These are phyloP conservation scores for Colletotrichum truncatum DNA, from an alignment of 2,329 filamentous ascomycete genomes.

Conservation along the genomic window DNA sequence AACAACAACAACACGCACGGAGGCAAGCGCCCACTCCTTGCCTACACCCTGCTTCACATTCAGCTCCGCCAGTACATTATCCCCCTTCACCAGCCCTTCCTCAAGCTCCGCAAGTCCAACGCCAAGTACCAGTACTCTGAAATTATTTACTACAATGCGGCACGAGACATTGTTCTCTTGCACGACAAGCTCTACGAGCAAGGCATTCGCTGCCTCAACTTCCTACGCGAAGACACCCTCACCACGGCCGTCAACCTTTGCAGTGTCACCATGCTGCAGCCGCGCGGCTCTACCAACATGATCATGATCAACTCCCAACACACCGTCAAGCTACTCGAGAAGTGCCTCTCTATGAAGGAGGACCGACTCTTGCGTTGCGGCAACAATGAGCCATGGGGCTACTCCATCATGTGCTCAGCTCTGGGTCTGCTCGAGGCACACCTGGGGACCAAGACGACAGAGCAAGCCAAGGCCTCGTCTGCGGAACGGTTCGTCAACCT, in stretches of 20 bases:
- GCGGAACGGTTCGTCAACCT: slow-evolving; percentile 68
- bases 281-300: slow-evolving; percentile 66
- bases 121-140: slow-evolving; percentile 71
- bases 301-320: slow-evolving; percentile 70
- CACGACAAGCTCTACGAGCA: slow-evolving; percentile 69
- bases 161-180: slow-evolving; percentile 68
- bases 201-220: slow-evolving; percentile 67
- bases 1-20: slow-evolving; percentile 43
- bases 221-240: slow-evolving; percentile 67
- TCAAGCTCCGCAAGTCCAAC: slow-evolving; percentile 67
- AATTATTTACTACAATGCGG: slow-evolving; percentile 70
- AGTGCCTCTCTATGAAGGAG: slow-evolving; percentile 68
- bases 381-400: slow-evolving; percentile 72
- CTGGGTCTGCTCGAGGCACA: slow-evolving; percentile 68
- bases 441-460: slow-evolving; percentile 63
- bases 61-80: slow-evolving; percentile 71
- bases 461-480: slow-evolving; percentile 66
- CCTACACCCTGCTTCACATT: slow-evolving; percentile 68
- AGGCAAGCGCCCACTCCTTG: slow-evolving; percentile 64
- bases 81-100: slow-evolving; percentile 67
- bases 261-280: slow-evolving; percentile 69
- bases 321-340: slow-evolving; percentile 69
- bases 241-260: slow-evolving; percentile 69
- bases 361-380: slow-evolving; percentile 68
- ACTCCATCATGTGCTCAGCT: slow-evolving; percentile 70